These are phyloP conservation scores for Amauroascus verrucosus DNA, from an alignment of 2,329 filamentous ascomycete species.

Conservation along the genomic window DNA sequence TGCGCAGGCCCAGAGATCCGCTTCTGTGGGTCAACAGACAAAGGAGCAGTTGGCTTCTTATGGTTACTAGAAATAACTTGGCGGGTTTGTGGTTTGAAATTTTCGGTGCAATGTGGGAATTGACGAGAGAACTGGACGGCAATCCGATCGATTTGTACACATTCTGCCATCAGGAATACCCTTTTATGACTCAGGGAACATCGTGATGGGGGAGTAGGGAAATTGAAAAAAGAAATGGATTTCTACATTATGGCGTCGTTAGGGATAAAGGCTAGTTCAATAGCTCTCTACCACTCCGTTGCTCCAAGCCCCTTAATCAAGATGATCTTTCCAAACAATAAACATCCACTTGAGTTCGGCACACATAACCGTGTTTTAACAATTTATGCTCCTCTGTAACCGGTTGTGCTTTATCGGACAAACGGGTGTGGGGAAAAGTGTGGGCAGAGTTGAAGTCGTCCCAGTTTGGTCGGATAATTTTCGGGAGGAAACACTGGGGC, in stretches of 20 bases:
- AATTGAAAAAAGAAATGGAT: slow-evolving; percentile 19
- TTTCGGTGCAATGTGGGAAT: slow-evolving; percentile 29
- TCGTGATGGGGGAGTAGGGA: slow-evolving; percentile 16
- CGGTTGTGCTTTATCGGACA: slow-evolving; percentile 2
- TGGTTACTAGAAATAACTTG: slow-evolving; percentile 64
- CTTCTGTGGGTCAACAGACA: slow-evolving; percentile 76
- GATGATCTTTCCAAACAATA: slow-evolving; percentile 25
- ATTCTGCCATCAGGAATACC: slow-evolving; percentile 15
- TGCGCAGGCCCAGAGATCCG: slow-evolving; percentile 84
- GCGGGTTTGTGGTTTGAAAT: slow-evolving; percentile 33
- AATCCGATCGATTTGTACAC: slow-evolving; percentile 31
- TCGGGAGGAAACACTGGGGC: background rate
- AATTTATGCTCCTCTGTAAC: background rate
- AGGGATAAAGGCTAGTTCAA: slow-evolving; percentile 31
- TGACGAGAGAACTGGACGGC: slow-evolving; percentile 33
- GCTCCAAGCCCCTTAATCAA: slow-evolving; percentile 36
- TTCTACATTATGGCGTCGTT: slow-evolving; percentile 28
- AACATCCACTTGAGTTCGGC: slow-evolving; percentile 1
- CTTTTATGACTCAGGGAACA: slow-evolving; percentile 18
- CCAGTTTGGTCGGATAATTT: background rate
- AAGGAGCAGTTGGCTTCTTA: slow-evolving; percentile 76
- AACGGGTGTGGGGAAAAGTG: slow-evolving; percentile 8
- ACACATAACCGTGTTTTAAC: slow-evolving; percentile 1
- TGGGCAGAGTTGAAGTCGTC: background rate
- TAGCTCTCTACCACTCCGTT: slow-evolving; percentile 30